phyloP scores from a whole-genome alignment of 2,329 filamentous ascomycete species.

The Alternaria novae-zelandiae region DNA sequence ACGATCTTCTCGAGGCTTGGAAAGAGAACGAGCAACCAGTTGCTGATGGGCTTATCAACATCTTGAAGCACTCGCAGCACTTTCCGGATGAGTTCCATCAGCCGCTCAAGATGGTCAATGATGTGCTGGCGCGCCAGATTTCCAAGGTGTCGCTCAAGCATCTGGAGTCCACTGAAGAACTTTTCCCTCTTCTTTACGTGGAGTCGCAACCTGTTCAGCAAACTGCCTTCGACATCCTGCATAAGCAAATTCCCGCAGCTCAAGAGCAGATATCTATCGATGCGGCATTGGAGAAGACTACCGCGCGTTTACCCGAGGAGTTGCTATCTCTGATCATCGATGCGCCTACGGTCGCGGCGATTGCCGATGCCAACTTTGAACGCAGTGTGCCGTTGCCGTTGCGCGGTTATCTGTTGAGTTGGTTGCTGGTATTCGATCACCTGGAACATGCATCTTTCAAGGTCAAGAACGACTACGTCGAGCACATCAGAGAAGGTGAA shows the following conservation, averaged over 20 bases:
- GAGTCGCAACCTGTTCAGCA: slow-evolving; percentile 78
- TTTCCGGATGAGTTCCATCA: slow-evolving; percentile 63
- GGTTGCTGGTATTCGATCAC: slow-evolving; percentile 88
- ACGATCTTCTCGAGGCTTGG: slow-evolving; percentile 81
- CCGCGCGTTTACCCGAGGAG: slow-evolving; percentile 79
- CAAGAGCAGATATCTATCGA: slow-evolving; percentile 87
- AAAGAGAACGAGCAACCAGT: slow-evolving; percentile 64
- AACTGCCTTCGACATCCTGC: slow-evolving; percentile 79
- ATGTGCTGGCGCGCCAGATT: slow-evolving; percentile 73
- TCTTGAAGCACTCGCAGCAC: slow-evolving; percentile 64
- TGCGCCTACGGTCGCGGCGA: slow-evolving; percentile 71
- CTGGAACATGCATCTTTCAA: slow-evolving; percentile 80
- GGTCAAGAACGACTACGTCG: slow-evolving; percentile 79
- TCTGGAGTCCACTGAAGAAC: slow-evolving; percentile 68
- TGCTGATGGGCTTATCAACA: slow-evolving; percentile 64
- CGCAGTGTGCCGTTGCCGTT: slow-evolving; percentile 71
- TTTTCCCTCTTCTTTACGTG: slow-evolving; percentile 79
- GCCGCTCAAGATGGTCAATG: slow-evolving; percentile 76
- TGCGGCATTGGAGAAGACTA: slow-evolving; percentile 71
- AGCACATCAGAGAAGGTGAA: slow-evolving; percentile 76
- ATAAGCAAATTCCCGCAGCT: slow-evolving; percentile 75
- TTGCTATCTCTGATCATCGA: slow-evolving; percentile 83
- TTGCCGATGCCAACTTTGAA: slow-evolving; percentile 69
- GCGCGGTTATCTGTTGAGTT: slow-evolving; percentile 83
- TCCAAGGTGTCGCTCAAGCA: slow-evolving; percentile 67